Evolutionary conservation across 164 flowering plant species (phyloP).

Genomic region (Protea cynaroides): DNA sequence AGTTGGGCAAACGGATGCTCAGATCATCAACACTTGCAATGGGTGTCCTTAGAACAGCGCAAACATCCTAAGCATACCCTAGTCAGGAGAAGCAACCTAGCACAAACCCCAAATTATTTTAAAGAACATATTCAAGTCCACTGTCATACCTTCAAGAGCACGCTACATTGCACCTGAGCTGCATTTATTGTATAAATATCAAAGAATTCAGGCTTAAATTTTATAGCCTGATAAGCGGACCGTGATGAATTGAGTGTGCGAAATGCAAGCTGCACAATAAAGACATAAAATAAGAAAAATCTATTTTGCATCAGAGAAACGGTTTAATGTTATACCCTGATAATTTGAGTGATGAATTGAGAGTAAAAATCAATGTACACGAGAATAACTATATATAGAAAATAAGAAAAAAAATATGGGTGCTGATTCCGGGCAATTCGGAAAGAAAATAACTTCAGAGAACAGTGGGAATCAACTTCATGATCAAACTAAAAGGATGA

Average conservation of each 20-base stretch:
- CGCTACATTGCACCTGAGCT: conserved; percentile 65
- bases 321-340: too few species aligned
- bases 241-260: conserved; percentile 81
- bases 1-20: conserved; percentile 42
- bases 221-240: conserved; percentile 69
- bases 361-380: too few species aligned
- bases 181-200: conserved; percentile 52
- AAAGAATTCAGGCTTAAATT: conserved; percentile 68
- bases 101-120: background rate
- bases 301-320: too few species aligned
- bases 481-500: too few species aligned
- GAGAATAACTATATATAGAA: too few species aligned
- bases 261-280: conserved; percentile 52
- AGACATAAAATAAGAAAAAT: background rate
- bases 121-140: conserved; percentile 1
- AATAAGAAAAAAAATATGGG: background rate
- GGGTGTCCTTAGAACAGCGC: conserved; percentile 88
- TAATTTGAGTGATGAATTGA: too few species aligned
- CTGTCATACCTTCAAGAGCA: conserved; percentile 75
- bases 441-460: background rate
- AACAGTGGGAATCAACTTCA: too few species aligned
- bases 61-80: conserved; percentile 53
- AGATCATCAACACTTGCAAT: conserved; percentile 60
- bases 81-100: conserved; percentile 3
- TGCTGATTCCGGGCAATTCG: background rate